phyloP scores from a whole-genome alignment of 108 stramenopile genomes.

The Stephanodiscus minutulus region DNA sequence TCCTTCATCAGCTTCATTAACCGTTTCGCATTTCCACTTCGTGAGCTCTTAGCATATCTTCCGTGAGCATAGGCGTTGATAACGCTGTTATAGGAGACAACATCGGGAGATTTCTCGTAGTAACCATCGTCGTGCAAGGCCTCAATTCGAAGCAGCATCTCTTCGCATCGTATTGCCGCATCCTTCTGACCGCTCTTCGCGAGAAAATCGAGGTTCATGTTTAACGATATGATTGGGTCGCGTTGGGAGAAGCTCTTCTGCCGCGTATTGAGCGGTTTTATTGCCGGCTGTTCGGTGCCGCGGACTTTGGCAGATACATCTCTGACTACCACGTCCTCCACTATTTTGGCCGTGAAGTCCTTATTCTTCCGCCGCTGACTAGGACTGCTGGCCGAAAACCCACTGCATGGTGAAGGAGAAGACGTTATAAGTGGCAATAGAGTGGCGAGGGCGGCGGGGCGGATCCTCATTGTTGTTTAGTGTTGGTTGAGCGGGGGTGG shows the following conservation, averaged over 20 bases:
- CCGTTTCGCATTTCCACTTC: slow-evolving; percentile 30
- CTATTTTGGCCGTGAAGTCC: slow-evolving; percentile 12
- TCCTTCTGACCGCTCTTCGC: slow-evolving; percentile 55
- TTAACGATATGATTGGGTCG: slow-evolving; percentile 69
- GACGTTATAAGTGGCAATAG: background rate
- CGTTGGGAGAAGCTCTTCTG: slow-evolving; percentile 19
- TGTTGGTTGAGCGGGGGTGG: too few relatives aligned
- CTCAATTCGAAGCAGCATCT: slow-evolving; percentile 66
- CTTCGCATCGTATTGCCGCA: slow-evolving; percentile 65
- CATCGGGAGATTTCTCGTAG: slow-evolving; percentile 62
- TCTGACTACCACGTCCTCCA: slow-evolving; percentile 9
- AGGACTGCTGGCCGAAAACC: slow-evolving; percentile 4
- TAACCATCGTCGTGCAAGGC: slow-evolving; percentile 73
- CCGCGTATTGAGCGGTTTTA: slow-evolving; percentile 9
- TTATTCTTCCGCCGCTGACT: slow-evolving; percentile 3
- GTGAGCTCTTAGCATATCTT: slow-evolving; percentile 5
- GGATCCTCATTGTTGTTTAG: slow-evolving; percentile 6
- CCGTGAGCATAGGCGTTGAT: slow-evolving; percentile 50
- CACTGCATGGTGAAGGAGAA: slow-evolving; percentile 3
- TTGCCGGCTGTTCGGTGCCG: background rate
- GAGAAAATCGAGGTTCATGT: slow-evolving; percentile 73
- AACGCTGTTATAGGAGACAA: slow-evolving; percentile 41
- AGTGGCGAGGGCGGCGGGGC: background rate
- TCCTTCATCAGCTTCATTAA: slow-evolving; percentile 32
- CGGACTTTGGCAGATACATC: slow-evolving; percentile 14